Evolutionary conservation across 73 alveolate species (phyloP).

Genomic region (Paramecium caudatum): DNA sequence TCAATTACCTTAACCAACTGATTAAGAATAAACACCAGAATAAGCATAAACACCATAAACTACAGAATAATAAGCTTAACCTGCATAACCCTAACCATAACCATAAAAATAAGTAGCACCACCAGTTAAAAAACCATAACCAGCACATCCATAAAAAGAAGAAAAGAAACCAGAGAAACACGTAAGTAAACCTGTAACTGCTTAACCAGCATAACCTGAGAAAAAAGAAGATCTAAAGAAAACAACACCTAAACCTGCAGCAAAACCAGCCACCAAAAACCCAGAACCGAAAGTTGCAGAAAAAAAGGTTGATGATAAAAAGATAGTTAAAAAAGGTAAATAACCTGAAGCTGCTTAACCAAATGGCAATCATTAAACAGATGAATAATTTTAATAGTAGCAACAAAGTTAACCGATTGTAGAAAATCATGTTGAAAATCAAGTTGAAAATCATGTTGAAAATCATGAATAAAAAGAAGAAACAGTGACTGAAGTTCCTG

Average conservation of each 20-base stretch:
- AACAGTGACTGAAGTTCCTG: not conserved
- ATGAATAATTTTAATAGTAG: not conserved
- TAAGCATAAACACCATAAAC: too few relatives aligned
- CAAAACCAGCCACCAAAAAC: not conserved
- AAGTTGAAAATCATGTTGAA: not conserved
- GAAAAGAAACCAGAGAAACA: not conserved
- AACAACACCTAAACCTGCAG: not conserved
- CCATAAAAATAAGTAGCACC: too few relatives aligned
- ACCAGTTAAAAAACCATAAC: not conserved
- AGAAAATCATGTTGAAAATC: conserved; percentile 1
- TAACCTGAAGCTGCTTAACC: not conserved
- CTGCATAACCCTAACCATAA: too few relatives aligned
- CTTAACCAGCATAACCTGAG: not conserved
- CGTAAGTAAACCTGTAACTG: not conserved
- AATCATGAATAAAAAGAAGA: not conserved
- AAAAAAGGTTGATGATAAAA: not conserved
- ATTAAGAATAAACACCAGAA: too few relatives aligned
- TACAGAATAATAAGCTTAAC: too few relatives aligned
- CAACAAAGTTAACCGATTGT: not conserved
- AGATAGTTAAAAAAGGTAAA: conserved; percentile 17
- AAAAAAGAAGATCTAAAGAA: conserved; percentile 23
- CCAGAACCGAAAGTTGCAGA: not conserved
- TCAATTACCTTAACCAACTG: too few relatives aligned
- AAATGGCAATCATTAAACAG: not conserved
- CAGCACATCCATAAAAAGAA: not conserved